Evolutionary conservation across 2,329 filamentous ascomycete species (phyloP).

Genomic region (Botryotinia calthae): DNA sequence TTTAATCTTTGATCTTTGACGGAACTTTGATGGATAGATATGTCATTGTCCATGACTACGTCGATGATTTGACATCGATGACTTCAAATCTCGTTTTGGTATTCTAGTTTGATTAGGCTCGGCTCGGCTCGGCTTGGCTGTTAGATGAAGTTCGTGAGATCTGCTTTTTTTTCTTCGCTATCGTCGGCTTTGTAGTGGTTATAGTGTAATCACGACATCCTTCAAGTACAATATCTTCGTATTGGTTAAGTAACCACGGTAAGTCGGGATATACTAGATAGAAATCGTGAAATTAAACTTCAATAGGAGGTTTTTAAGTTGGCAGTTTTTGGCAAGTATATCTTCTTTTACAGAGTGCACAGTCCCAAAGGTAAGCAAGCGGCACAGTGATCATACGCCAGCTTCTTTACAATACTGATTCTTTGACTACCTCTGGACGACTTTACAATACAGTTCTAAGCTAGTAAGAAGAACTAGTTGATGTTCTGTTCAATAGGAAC

Average conservation of each 20-base stretch:
- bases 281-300: neutral
- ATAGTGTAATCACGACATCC: neutral
- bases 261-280: neutral
- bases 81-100: neutral
- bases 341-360: neutral
- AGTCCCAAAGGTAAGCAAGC: neutral
- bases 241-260: neutral
- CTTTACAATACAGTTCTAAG: neutral
- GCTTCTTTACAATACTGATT: neutral
- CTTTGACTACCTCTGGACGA: neutral
- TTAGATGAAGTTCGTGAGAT: neutral
- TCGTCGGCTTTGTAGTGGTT: neutral
- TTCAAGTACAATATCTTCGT: neutral
- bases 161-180: neutral
- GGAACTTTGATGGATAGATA: neutral
- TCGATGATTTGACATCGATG: neutral
- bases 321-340: neutral
- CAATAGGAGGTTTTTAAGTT: neutral
- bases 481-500: slow-evolving; percentile 19
- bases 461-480: neutral
- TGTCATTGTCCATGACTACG: neutral
- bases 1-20: neutral
- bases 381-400: neutral
- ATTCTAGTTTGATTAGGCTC: neutral
- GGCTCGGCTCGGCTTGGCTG: neutral